Conservation (phyloP, 2,329 filamentous ascomycete species). For the Fusarium hostae region DNA sequence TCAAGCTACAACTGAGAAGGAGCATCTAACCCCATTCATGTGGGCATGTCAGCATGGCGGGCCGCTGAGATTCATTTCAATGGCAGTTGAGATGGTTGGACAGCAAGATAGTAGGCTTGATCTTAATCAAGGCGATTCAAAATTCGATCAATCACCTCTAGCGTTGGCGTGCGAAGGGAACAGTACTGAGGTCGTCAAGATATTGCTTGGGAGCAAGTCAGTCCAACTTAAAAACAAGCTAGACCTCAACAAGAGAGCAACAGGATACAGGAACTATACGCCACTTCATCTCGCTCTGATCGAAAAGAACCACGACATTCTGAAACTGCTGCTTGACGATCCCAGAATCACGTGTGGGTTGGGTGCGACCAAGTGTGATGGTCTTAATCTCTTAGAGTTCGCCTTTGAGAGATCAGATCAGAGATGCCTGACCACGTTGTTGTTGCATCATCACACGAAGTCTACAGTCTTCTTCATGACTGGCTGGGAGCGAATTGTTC, state of each 20-base stretch:
- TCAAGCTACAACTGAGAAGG: not conserved
- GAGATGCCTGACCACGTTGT: not conserved
- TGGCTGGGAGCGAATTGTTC: not conserved
- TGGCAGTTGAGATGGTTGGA: not conserved
- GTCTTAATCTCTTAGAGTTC: not conserved
- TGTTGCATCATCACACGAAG: not conserved
- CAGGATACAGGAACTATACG: rapidly evolving
- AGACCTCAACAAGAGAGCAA: not conserved
- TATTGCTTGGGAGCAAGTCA: not conserved
- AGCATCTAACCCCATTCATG: not conserved
- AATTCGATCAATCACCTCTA: not conserved
- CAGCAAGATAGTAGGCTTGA: not conserved
- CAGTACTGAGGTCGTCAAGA: not conserved
- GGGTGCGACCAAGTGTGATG: not conserved
- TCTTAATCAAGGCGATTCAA: not conserved
- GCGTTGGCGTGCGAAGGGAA: not conserved
- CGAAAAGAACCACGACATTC: not conserved
- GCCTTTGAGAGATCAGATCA: not conserved
- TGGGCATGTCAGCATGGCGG: not conserved
- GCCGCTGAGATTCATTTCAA: not conserved
- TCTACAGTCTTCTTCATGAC: not conserved
- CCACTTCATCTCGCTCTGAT: not conserved
- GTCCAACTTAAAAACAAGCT: not conserved
- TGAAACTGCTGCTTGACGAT: not conserved
- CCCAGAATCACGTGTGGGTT: not conserved